A percentile compares a stretch with the other conserved stretches of the same genome.
These are phyloP conservation scores for Populus simonii DNA, from an alignment of 345 rosid species.

Conservation along the genomic window DNA sequence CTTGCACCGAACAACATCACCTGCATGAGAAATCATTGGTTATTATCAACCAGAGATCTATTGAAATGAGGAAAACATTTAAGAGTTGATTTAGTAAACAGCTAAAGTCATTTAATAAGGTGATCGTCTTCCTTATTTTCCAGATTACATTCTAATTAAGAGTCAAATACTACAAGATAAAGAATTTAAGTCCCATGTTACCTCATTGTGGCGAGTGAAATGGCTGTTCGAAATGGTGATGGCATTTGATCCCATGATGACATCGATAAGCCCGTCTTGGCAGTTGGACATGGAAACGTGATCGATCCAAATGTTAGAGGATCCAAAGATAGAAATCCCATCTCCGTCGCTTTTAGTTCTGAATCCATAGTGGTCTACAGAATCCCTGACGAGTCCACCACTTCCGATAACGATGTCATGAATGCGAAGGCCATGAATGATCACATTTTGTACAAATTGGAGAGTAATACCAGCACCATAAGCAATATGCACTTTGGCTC, in stretches of 20 bases:
- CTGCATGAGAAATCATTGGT: conserved; percentile 21
- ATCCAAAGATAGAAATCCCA: conserved; percentile 63
- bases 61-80: too few relatives aligned
- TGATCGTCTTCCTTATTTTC: too few relatives aligned
- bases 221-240: conserved; percentile 79
- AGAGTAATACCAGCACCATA: conserved; percentile 65
- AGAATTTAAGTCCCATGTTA: conserved; percentile 2
- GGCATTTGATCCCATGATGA: conserved; percentile 63
- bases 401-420: conserved; percentile 41
- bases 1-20: conserved; percentile 69
- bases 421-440: conserved; percentile 64
- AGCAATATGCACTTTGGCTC: conserved; percentile 54
- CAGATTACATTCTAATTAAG: neutral
- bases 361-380: conserved; percentile 53
- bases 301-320: conserved; percentile 71
- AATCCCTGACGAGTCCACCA: conserved; percentile 68
- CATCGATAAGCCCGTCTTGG: conserved; percentile 71
- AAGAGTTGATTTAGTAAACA: too few relatives aligned
- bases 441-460: conserved; percentile 52
- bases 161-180: too few relatives aligned
- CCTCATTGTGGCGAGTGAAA: conserved; percentile 75
- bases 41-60: neutral
- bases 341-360: conserved; percentile 75
- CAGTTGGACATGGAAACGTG: conserved; percentile 67
- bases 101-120: too few relatives aligned